phyloP scores from a whole-genome alignment of 768 basidiomycete genomes.

The Mycena latifolia region DNA sequence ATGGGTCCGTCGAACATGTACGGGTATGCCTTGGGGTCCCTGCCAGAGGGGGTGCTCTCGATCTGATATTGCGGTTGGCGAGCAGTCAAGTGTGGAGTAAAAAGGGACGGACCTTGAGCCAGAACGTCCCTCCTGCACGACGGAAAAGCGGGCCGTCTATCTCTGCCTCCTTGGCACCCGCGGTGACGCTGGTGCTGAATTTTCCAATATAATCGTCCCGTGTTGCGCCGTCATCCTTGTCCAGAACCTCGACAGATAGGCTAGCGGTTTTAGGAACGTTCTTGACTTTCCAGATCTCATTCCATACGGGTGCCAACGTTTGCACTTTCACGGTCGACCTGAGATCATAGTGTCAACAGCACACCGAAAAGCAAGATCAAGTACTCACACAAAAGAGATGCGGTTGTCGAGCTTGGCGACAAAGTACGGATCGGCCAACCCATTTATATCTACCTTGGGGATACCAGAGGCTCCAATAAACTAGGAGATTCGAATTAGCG shows the following conservation, averaged over 20 bases:
- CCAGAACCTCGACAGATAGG: slow-evolving; percentile 71
- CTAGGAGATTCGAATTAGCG: slow-evolving; percentile 44
- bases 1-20: slow-evolving; percentile 83
- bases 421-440: slow-evolving; percentile 78
- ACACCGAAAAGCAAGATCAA: slow-evolving; percentile 57
- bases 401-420: slow-evolving; percentile 73
- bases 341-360: background rate
- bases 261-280: slow-evolving; percentile 77
- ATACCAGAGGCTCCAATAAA: slow-evolving; percentile 80
- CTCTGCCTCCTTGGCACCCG: slow-evolving; percentile 74
- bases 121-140: slow-evolving; percentile 70
- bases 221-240: slow-evolving; percentile 72
- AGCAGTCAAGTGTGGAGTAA: too few species aligned
- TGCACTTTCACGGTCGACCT: slow-evolving; percentile 72
- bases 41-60: slow-evolving; percentile 59
- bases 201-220: slow-evolving; percentile 76
- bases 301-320: slow-evolving; percentile 77
- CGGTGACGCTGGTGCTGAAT: slow-evolving; percentile 63
- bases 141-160: slow-evolving; percentile 67
- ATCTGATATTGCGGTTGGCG: slow-evolving; percentile 55
- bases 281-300: slow-evolving; percentile 79
- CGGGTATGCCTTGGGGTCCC: slow-evolving; percentile 54
- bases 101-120: slow-evolving; percentile 66
- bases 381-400: slow-evolving; percentile 74
- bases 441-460: slow-evolving; percentile 78